Percentiles rank a stretch among this genome's conserved stretches.
Evolutionary conservation across 257 asterid genomes (phyloP).

Genomic region (Thymus quinquecostatus): DNA sequence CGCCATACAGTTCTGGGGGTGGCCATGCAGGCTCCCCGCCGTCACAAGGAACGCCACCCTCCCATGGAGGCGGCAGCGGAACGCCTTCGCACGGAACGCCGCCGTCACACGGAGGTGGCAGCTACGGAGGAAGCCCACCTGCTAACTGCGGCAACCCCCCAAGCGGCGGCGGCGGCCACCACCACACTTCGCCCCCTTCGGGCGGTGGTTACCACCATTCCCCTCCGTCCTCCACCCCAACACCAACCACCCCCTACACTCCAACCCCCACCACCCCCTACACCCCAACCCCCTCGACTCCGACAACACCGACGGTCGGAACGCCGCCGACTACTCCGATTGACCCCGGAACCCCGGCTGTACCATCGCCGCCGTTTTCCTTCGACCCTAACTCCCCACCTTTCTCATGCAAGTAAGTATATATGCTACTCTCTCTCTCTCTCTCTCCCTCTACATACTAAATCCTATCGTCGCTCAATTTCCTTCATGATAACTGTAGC

Average conservation of each 20-base stretch:
- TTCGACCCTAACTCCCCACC: conserved; percentile 87
- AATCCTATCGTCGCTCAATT: conserved; percentile 2
- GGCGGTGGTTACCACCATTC: conserved; percentile 47
- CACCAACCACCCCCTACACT: conserved; percentile 40
- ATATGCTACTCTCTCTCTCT: background rate
- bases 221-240: conserved; percentile 52
- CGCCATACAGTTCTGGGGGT: conserved; percentile 54
- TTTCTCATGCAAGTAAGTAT: conserved; percentile 83
- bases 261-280: conserved; percentile 39
- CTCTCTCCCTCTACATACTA: no score
- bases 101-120: conserved; percentile 49
- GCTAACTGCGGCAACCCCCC: conserved; percentile 79
- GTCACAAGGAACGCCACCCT: conserved; percentile 36
- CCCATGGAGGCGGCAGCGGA: conserved; percentile 23
- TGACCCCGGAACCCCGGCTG: conserved; percentile 47
- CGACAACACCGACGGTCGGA: conserved; percentile 32
- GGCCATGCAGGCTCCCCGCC: conserved; percentile 53
- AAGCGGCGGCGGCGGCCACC: conserved; percentile 63
- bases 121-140: conserved; percentile 59
- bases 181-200: conserved; percentile 49
- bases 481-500: conserved; percentile 33
- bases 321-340: conserved; percentile 45
- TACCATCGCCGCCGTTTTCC: conserved; percentile 65
- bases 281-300: conserved; percentile 47
- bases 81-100: conserved; percentile 46